phyloP scores from a whole-genome alignment of 176 grass and related monocot species.

The Oryza glaberrima region DNA sequence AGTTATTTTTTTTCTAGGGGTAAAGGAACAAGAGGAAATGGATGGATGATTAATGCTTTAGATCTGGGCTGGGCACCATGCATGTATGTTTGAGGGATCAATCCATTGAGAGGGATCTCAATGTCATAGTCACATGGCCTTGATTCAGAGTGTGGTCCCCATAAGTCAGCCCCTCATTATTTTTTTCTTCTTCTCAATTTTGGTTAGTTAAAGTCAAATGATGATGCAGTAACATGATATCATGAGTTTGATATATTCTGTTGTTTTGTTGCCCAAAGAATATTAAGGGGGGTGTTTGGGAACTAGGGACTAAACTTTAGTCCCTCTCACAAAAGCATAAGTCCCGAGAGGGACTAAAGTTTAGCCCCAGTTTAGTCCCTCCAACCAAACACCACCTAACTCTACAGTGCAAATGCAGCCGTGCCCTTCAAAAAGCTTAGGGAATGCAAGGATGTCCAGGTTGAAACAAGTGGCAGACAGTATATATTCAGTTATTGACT shows the following conservation, averaged over 20 bases:
- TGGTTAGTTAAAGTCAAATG: not conserved
- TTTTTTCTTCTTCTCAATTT: not conserved
- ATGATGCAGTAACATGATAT: not conserved
- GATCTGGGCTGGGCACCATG: conserved; percentile 16
- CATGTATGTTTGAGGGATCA: conserved; percentile 12
- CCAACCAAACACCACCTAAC: too few relatives aligned
- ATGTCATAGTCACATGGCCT: conserved; percentile 22
- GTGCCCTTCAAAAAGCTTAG: not conserved
- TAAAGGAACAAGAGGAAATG: not conserved
- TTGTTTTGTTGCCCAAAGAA: not conserved
- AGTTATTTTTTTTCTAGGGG: not conserved
- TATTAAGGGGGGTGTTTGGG: too few relatives aligned
- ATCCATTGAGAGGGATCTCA: not conserved
- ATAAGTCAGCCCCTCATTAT: not conserved
- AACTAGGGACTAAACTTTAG: too few relatives aligned
- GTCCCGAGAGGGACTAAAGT: too few relatives aligned
- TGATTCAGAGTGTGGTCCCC: conserved; percentile 31
- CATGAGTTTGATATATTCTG: not conserved
- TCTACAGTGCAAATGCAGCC: not conserved
- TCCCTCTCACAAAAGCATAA: too few relatives aligned
- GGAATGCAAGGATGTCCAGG: not conserved
- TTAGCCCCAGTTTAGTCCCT: too few relatives aligned
- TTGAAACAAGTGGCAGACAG: not conserved
- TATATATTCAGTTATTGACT: not conserved
- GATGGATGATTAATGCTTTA: conserved; percentile 21